Evolutionary conservation across 2,329 filamentous ascomycete species (phyloP).

Genomic region (Hypoxylon sp.): DNA sequence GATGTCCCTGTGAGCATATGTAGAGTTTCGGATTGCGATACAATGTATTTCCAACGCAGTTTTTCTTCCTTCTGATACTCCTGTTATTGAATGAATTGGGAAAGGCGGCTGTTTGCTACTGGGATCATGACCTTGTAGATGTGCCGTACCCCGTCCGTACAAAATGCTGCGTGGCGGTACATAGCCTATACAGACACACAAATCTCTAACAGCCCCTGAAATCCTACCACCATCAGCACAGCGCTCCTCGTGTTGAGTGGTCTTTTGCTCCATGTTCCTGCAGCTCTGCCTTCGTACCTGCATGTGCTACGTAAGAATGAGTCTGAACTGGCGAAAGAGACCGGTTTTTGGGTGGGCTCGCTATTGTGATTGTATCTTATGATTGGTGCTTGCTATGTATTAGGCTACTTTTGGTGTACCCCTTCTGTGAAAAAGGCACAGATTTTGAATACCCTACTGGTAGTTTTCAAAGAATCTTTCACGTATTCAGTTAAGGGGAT

Average conservation of each 20-base stretch:
- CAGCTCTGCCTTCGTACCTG: conserved; percentile 39
- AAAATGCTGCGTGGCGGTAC: conserved; percentile 14
- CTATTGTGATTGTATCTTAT: conserved; percentile 22
- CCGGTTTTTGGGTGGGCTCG: conserved; percentile 10
- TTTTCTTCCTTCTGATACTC: not conserved
- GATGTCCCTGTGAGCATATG: conserved; percentile 4
- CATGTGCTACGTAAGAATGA: conserved; percentile 39
- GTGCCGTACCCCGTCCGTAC: conserved; percentile 4
- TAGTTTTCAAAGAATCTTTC: conserved; percentile 6
- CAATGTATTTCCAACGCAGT: conserved; percentile 13
- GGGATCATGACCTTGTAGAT: conserved; percentile 7
- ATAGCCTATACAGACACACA: conserved; percentile 13
- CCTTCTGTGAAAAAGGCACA: conserved; percentile 20
- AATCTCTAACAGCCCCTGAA: conserved; percentile 36
- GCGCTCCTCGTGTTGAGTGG: conserved; percentile 31
- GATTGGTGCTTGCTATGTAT: not conserved
- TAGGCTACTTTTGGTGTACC: conserved; percentile 7
- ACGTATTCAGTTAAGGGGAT: not conserved
- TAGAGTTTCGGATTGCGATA: conserved; percentile 4
- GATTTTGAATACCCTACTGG: not conserved
- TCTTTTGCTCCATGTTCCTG: conserved; percentile 36
- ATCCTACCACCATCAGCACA: conserved; percentile 31
- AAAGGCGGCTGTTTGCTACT: conserved; percentile 8
- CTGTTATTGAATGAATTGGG: conserved; percentile 23
- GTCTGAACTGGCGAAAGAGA: conserved; percentile 25